Evolutionary conservation across 1,284 basidiomycete species (phyloP), one percentile per base, ranked within the genome.

Genomic region (Melanopsichium pennsylvanicum): DNA sequence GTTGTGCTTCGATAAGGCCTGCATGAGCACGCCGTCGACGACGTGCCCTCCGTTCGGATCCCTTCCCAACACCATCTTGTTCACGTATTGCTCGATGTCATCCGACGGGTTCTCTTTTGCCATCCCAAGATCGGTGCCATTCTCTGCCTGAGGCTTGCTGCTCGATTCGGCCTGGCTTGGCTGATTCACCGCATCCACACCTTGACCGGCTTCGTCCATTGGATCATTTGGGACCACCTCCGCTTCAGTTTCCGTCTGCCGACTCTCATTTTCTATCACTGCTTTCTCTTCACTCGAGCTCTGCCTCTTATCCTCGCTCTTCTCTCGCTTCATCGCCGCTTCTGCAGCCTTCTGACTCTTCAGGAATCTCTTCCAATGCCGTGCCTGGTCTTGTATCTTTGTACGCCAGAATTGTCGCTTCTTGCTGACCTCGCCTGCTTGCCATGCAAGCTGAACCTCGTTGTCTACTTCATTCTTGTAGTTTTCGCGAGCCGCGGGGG

Each of bases 381-480:
- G 56, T 19, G 39, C 44, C 3, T 68, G 54, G 22, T 57, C 50
- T 12, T 38, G 26, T 13, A 68, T 37, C 16, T 31, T 38, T 2
- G 13, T 21, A 3, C 60, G 58, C 63, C 67, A 70, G 22, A 37
- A 49, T 7, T 43, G 25, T 3, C 72, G 59, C 49, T 66, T 67
- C 13, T 35, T 38, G 26, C 58, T 47, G 18, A 67, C 63, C 34
- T 54, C 50, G 29, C 56, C 63, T 10, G 57, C 56, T 21, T 70
- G 43, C 67, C 63, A 67, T n/a, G 64, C 44, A 7, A 42, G 32
- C 27, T 34, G 26, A 32, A 44, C 33, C 16, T 25, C 27, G 10
- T 23, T 31, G 23, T 43, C 50, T 7, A 37, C 43, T 29, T 52
- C 35, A 2, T 19, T 16, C 32, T 21, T 45, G 6, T 25, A 7